These are phyloP conservation scores for Perkinsus marinus DNA, from an alignment of 169 alveolate genomes.

Conservation along the genomic window DNA sequence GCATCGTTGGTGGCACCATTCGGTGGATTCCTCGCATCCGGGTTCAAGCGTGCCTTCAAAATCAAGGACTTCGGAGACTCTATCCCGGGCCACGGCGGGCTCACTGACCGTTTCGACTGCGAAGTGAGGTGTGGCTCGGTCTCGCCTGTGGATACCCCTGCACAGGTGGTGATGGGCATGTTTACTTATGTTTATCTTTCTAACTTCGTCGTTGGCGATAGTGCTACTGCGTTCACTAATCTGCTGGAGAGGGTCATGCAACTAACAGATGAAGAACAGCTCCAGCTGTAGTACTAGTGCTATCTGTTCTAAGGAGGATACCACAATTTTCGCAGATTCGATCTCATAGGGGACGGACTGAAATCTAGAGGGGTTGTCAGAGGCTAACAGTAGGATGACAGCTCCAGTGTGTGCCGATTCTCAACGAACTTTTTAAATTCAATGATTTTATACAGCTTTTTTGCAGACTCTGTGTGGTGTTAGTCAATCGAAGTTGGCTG, in stretches of 20 bases:
- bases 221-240: not conserved
- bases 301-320: not conserved
- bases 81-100: conserved; percentile 99
- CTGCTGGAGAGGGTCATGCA: not conserved
- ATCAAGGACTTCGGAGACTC: conserved; percentile 94
- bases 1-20: conserved; percentile 95
- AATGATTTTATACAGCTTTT: too few species aligned
- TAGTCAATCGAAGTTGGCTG: not conserved
- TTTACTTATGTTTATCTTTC: conserved; percentile 19
- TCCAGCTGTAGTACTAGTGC: not conserved
- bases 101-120: conserved; percentile 97
- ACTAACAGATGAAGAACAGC: not conserved
- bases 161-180: conserved; percentile 26
- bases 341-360: not conserved
- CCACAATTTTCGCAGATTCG: not conserved
- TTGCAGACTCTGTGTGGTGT: not conserved
- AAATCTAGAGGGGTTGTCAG: not conserved
- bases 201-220: not conserved
- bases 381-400: not conserved
- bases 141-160: conserved; percentile 32
- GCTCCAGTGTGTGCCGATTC: too few species aligned
- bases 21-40: conserved; percentile 99
- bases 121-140: conserved; percentile 76
- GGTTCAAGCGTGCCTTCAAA: conserved; percentile 92
- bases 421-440: too few species aligned